Evolutionary conservation across 805 yeast species (phyloP), one percentile per base, ranked within the genome.

Genomic region (Pichia heedii): DNA sequence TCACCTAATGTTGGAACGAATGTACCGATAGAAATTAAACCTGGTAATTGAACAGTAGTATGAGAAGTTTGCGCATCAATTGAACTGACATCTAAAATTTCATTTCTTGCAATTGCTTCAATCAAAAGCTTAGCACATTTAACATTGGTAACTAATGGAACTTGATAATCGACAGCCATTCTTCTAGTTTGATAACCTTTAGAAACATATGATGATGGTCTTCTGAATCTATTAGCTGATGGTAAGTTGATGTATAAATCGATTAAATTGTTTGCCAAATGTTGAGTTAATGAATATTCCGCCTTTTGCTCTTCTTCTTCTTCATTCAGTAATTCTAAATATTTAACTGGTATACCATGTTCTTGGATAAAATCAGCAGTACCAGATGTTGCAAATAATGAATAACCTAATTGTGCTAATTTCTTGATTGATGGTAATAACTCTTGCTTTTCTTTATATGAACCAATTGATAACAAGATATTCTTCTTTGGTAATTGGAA

Each of bases 141-240:
- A 54, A 93, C 97, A 61, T 93, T 93, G 52, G 99, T 93, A 40
- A 93, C 96, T 63, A 93, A 74, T 41, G 99, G 99, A 61, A 93
- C 88, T 41, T 97, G 89, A 65, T 85, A 94, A 68, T 93, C 99
- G 53, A 93, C 97, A 54, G 99, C 98, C 97, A 93, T 85, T 74
- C 99, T 93, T 76, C 99, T 94, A 37, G 97, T 86, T 66, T 78
- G 81, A 75, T 93, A 93, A 64, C 99, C 99, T 70, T 85, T 88
- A 24, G 96, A 86, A 74, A 93, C 87, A 69, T 93, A 93, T 49
- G 90, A 84, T 44, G 99, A 97, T 49, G 99, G 99, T 68, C 99
- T 86, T 65, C 99, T 84, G 80, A 86, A 93, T 63, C 96, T 77
- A 75, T 93, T 93, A 39, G 95, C 73, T 49, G 97, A 89, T 49